Base-by-base conservation (phyloP, 208 protist species). In the Wallacemonas rigidus region DNA sequence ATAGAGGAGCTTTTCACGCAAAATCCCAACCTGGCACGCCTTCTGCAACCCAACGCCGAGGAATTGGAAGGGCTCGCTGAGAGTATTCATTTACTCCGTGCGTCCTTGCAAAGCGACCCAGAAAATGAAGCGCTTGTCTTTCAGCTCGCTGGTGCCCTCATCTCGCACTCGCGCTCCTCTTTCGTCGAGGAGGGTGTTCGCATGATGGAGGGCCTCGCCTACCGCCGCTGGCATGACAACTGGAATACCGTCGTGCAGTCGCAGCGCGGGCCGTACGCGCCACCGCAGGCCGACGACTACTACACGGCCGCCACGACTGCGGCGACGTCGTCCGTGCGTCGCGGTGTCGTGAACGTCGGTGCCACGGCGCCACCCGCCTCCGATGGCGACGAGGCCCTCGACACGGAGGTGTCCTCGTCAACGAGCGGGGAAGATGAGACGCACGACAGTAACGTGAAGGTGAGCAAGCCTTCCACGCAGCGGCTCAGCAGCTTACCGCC, bases 141-240 rank as follows among this genome's bases (percentile, higher is more conserved):
- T 77, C 79, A 90, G 58, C 81, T 93, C 9, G 87, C 83, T 4
- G 79, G 76, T 53, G 76, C 87, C 38, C 77, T 91, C 38, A 84
- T 95, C 14, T 90, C 81, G 58, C 91, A 95, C 72, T 79, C 80
- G 6, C 68, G 82, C 38, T 54, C 43, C 41, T 80, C 69, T 6
- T 82, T 80, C 54, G 72, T 95, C 41, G 64, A 85, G 57, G 86
- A 92, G 71, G 91, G 91, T 56, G 63, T 93, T 36, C 72, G 76
- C 47, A 51, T 95, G 53, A 90, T 95, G 85, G 82, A 92, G 69
- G 82, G 75, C 8, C 62, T 95, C 12, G 69, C 90, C 41, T 86
- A 80, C 58, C 67, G 74, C 36, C 72, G 75, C 17, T 91, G 88
- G 88, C 41, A 81, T 12, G 38, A 72, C n/a, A 80, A 72, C 39